Conservation (phyloP, 495 filamentous ascomycete species). For the Aspergillus homomorphus region DNA sequence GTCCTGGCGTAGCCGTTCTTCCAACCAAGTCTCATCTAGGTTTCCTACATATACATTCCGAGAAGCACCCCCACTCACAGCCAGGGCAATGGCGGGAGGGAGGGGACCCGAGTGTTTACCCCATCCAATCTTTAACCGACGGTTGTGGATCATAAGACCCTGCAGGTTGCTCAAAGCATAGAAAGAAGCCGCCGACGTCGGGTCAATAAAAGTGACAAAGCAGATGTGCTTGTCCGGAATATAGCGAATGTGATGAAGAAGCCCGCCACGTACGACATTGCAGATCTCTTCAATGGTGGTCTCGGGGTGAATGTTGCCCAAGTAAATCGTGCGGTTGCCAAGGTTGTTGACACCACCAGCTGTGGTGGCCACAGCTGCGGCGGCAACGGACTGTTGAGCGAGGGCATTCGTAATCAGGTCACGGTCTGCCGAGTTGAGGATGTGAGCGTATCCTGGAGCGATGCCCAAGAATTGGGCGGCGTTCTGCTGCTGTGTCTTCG, state of each 20-base stretch:
- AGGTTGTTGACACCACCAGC: constrained; percentile 96
- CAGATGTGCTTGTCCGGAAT: constrained; percentile 99
- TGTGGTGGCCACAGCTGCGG: constrained; percentile 92
- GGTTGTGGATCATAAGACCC: constrained; percentile 98
- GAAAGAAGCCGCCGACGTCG: constrained; percentile 95
- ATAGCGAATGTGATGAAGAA: constrained; percentile 96
- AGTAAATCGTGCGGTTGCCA: constrained; percentile 94
- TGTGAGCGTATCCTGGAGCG: constrained; percentile 94
- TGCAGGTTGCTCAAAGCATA: constrained; percentile 96
- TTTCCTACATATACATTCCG: constrained; percentile 98
- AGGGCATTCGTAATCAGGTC: constrained; percentile 94
- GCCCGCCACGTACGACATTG: constrained; percentile 89
- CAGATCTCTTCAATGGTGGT: constrained; percentile 98
- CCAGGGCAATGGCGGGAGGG: constrained; percentile 91
- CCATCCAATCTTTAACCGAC: constrained; percentile 97
- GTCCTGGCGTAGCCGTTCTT: constrained; percentile 92
- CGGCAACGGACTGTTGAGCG: constrained; percentile 95
- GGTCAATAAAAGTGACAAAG: constrained; percentile 99
- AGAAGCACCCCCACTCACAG: constrained; percentile 90
- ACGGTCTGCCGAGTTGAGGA: constrained; percentile 90
- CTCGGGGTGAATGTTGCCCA: constrained; percentile 98
- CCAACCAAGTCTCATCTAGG: constrained; percentile 92
- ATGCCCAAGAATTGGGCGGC: constrained; percentile 97
- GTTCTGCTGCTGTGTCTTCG: constrained; percentile 99
- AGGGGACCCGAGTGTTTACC: constrained; percentile 98